A percentile compares a stretch with the other conserved stretches of the same genome.
Evolutionary conservation across 164 flowering plant genomes (phyloP).

Genomic region (Cinnamomum micranthum): DNA sequence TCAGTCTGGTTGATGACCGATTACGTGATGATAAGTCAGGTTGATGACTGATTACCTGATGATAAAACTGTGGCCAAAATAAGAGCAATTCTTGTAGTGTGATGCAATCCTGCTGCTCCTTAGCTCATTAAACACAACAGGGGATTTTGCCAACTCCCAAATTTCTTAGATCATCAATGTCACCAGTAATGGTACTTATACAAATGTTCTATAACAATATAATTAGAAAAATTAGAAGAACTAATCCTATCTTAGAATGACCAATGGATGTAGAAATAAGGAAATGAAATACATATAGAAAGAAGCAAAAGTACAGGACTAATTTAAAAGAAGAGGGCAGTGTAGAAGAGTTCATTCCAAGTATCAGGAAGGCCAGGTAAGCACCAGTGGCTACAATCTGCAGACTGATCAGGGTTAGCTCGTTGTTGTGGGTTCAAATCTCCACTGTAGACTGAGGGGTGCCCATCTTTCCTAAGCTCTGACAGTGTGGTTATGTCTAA

Average conservation of each 20-base stretch:
- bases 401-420: constrained; percentile 59
- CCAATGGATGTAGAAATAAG: background rate
- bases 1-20: no score
- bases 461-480: constrained; percentile 77
- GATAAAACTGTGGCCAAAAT: no score
- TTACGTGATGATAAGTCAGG: no score
- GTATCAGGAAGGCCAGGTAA: constrained; percentile 95
- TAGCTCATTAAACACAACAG: no score
- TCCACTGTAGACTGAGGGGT: constrained; percentile 85
- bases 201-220: background rate
- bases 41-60: no score
- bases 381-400: constrained; percentile 99
- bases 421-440: constrained; percentile 59
- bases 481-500: constrained; percentile 81
- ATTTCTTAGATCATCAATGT: background rate
- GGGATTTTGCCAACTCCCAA: background rate
- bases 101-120: no score
- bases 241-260: background rate
- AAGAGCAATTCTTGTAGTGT: no score
- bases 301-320: background rate
- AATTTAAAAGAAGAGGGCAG: constrained; percentile 48
- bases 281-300: background rate
- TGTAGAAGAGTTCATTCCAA: constrained; percentile 83
- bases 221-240: no score
- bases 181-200: background rate